Percentiles rank a stretch among this genome's conserved stretches.
phyloP scores from a whole-genome alignment of 306 rosid genomes.

The Lagenaria siceraria region DNA sequence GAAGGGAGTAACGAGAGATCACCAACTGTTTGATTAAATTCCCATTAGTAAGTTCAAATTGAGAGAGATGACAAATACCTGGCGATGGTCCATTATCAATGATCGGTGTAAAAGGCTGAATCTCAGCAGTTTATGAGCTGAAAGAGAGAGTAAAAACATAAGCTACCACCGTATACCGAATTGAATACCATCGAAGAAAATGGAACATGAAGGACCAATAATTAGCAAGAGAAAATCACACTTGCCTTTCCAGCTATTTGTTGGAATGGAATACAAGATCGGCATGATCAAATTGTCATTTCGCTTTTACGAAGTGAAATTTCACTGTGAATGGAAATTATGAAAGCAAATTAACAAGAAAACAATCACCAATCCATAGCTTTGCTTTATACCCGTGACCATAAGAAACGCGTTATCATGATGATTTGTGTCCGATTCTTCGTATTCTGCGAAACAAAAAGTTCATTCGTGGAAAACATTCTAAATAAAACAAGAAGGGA shows the following conservation, averaged over 20 bases:
- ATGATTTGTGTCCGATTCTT: not conserved
- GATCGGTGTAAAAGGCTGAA: not conserved
- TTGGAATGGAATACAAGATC: not conserved
- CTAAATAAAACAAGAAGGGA: not conserved
- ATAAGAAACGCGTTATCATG: slow-evolving; percentile 8
- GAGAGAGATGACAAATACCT: not conserved
- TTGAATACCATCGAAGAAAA: not conserved
- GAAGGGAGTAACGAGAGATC: not conserved
- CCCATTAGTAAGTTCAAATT: not conserved
- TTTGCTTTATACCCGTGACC: slow-evolving; percentile 6
- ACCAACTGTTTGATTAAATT: slow-evolving; percentile 2
- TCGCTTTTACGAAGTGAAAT: not conserved
- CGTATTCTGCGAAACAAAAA: not conserved
- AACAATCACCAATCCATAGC: not conserved
- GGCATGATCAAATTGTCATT: not conserved
- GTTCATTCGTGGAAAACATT: not conserved
- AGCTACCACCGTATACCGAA: not conserved
- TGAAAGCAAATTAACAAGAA: slow-evolving; percentile 1
- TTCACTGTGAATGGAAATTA: slow-evolving; percentile 1
- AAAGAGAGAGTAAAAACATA: not conserved
- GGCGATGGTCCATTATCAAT: not conserved
- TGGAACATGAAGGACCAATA: not conserved
- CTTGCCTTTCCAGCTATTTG: slow-evolving; percentile 4
- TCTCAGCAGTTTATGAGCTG: not conserved
- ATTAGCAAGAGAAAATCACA: not conserved